phyloP scores from a whole-genome alignment of 164 flowering plant species.

The Annona squamosa region DNA sequence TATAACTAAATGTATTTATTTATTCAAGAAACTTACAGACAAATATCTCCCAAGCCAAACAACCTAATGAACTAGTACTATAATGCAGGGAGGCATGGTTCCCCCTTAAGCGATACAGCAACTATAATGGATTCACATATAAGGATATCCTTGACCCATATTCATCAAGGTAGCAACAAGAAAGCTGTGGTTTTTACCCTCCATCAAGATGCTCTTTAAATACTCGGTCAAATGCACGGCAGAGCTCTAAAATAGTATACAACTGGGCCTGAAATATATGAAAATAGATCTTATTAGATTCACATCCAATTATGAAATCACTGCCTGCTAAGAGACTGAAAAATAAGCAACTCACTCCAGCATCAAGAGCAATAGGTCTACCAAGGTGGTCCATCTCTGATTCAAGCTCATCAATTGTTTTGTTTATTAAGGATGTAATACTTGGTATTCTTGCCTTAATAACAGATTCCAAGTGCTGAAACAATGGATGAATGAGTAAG shows the following conservation, averaged over 20 bases:
- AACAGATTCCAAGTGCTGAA: constrained; percentile 76
- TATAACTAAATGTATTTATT: no score
- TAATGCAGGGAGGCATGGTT: no score
- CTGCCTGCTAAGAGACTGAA: neutral
- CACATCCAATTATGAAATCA: neutral
- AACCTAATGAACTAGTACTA: no score
- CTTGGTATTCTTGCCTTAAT: constrained; percentile 82
- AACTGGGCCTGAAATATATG: constrained; percentile 53
- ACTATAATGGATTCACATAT: no score
- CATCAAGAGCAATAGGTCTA: constrained; percentile 73
- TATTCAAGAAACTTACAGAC: no score
- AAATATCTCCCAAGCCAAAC: no score
- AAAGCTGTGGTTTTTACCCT: constrained; percentile 27
- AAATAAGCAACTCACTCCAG: constrained; percentile 49
- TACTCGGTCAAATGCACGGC: constrained; percentile 67
- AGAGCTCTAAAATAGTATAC: constrained; percentile 76
- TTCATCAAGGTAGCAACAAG: neutral
- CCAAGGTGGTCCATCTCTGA: constrained; percentile 79
- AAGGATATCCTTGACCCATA: no score
- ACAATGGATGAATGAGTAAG: neutral
- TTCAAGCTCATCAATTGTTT: constrained; percentile 69
- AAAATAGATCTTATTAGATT: neutral
- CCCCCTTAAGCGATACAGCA: no score
- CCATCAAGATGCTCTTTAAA: constrained; percentile 93
- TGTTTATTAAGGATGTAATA: constrained; percentile 72